Conservation (phyloP, 768 basidiomycete genomes). For the Mycena amicta region DNA sequence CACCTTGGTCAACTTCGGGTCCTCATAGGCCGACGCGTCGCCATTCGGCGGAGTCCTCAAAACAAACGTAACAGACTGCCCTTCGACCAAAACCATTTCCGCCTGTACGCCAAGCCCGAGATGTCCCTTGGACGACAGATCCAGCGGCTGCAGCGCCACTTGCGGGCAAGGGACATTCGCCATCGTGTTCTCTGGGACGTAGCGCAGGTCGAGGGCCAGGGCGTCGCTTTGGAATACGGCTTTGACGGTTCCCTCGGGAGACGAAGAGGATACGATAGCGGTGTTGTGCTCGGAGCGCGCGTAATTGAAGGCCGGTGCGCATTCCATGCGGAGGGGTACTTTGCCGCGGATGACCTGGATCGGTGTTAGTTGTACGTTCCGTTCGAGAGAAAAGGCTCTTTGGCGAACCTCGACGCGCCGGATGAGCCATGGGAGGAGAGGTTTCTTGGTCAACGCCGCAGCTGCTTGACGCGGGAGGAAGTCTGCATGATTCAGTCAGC, state of each 20-base stretch:
- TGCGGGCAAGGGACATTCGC: slow-evolving; percentile 49
- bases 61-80: slow-evolving; percentile 89
- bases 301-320: slow-evolving; percentile 96
- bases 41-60: slow-evolving; percentile 64
- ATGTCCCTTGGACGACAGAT: slow-evolving; percentile 72
- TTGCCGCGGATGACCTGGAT: slow-evolving; percentile 77
- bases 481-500: slow-evolving; percentile 44
- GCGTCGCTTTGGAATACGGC: slow-evolving; percentile 62
- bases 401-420: slow-evolving; percentile 69
- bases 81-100: slow-evolving; percentile 71
- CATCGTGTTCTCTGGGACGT: slow-evolving; percentile 59
- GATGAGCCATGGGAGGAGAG: slow-evolving; percentile 82
- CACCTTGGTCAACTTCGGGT: slow-evolving; percentile 74
- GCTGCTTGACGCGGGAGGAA: slow-evolving; percentile 71
- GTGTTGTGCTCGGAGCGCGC: slow-evolving; percentile 77
- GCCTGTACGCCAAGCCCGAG: slow-evolving; percentile 65
- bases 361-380: slow-evolving; percentile 4
- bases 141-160: slow-evolving; percentile 60
- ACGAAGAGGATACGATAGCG: slow-evolving; percentile 38
- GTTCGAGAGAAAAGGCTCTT: neutral
- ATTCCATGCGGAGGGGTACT: slow-evolving; percentile 82
- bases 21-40: slow-evolving; percentile 50
- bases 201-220: slow-evolving; percentile 76
- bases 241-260: slow-evolving; percentile 46
- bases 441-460: slow-evolving; percentile 45